Evolutionary conservation across 2,329 filamentous ascomycete species (phyloP).

Genomic region (Byssoonygena ceratinophila): DNA sequence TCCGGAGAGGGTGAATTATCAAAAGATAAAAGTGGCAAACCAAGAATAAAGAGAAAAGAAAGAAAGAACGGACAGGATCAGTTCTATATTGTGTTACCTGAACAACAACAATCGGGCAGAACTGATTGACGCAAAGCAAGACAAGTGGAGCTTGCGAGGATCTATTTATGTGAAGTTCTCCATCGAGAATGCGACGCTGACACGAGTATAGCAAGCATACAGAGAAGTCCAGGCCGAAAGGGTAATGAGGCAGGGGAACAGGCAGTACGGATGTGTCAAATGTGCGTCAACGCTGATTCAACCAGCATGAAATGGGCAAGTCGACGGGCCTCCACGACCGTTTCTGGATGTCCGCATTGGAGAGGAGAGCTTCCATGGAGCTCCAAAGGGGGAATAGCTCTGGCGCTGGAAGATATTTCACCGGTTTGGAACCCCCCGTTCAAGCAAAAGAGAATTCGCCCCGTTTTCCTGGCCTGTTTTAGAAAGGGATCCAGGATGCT

Average conservation of each 20-base stretch:
- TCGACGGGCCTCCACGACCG: background rate
- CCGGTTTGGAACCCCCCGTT: background rate
- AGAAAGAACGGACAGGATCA: slow-evolving; percentile 4
- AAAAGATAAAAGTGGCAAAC: background rate
- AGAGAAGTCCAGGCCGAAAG: background rate
- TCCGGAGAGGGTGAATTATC: background rate
- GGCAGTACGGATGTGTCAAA: slow-evolving; percentile 2
- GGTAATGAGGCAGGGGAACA: background rate
- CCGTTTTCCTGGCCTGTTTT: background rate
- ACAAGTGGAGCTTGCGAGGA: slow-evolving; percentile 3
- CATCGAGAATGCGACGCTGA: slow-evolving; percentile 6
- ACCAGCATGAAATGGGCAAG: slow-evolving; percentile 10
- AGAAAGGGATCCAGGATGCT: too few relatives aligned
- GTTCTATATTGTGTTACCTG: slow-evolving; percentile 8
- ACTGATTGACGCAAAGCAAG: background rate
- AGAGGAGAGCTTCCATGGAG: background rate
- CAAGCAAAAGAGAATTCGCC: background rate
- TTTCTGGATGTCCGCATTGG: background rate
- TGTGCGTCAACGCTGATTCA: slow-evolving; percentile 10
- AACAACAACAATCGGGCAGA: slow-evolving; percentile 5
- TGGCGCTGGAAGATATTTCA: background rate
- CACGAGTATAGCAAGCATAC: background rate
- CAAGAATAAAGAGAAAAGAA: background rate
- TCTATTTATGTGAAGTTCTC: slow-evolving; percentile 4
- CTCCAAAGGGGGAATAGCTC: background rate